Evolutionary conservation across 768 basidiomycete genomes (phyloP), one percentile per base, ranked within the genome.

Genomic region (Botryobasidium botryosum): DNA sequence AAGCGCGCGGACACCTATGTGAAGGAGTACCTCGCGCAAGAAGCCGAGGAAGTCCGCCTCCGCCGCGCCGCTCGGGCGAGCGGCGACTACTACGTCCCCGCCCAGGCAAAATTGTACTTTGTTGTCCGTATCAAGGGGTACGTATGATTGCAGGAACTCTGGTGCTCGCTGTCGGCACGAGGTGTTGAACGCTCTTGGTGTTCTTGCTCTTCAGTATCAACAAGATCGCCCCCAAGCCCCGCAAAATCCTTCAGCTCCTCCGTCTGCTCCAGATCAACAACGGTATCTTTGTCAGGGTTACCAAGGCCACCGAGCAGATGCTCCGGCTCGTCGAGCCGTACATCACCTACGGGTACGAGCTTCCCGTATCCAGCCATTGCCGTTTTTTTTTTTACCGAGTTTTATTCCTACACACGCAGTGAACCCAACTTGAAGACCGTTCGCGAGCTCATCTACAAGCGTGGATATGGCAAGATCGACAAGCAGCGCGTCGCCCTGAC

Each of bases 241-340:
- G 90, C 61, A 99, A 99, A 74, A 96, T 99, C 61, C 67, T 99
- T 57, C 94, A 99, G 62, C 79, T 99, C 52, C 83, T 99, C 61
- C 90, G 94, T 56, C 78, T 99, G 51, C 81, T 94, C 56, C 94
- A 97, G 64, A 99, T 99, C 72, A 97, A 99, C 78, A 97, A 90
- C 60, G 94, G 92, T 63, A 79, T 99, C 38, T 99, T 99, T 61
- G 75, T 99, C 62, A 91, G 92, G 66, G 91, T 85, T 44, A 96
- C 90, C 56, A 84, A 74, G 64, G 90, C 94, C 25, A 96, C 91
- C 40, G 77, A 84, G 55, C 88, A 97, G 65, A 99, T 97, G 94
- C 79, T 99, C 55, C 84, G 87, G 60, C 75, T 96, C 51, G 77
- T 99, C 56, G 90, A 94, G 64, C 92, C 94, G 37, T 99, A 96